Percentiles rank a stretch among this genome's conserved stretches.
Conservation (phyloP, 106 monocot species). For the Acanthochlamys bracteata region DNA sequence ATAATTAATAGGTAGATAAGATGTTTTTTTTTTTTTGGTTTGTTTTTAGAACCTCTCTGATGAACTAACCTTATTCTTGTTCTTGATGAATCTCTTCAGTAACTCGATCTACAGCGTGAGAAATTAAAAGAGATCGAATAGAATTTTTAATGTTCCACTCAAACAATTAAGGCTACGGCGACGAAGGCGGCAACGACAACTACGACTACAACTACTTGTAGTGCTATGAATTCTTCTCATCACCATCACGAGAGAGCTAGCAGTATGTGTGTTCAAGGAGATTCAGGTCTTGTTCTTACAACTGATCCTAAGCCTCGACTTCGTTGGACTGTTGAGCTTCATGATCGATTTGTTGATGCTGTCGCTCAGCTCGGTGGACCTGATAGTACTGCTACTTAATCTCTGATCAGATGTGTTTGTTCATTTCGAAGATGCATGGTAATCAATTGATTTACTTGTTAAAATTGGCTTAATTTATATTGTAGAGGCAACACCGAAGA, state of each 20-base stretch:
- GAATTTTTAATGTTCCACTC: constrained; percentile 31
- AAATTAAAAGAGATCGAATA: constrained; percentile 6
- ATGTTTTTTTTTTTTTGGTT: not conserved
- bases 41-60: not conserved
- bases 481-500: constrained; percentile 95
- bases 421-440: not conserved
- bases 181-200: too few species aligned
- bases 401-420: not conserved
- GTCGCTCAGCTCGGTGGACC: constrained; percentile 95
- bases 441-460: too few species aligned
- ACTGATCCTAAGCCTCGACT: constrained; percentile 97
- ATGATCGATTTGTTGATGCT: constrained; percentile 94
- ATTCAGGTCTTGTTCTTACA: constrained; percentile 95
- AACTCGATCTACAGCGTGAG: not conserved
- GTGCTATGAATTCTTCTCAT: too few species aligned
- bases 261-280: constrained; percentile 73
- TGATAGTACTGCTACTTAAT: constrained; percentile 36
- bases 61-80: not conserved
- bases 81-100: not conserved
- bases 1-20: not conserved
- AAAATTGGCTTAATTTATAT: constrained; percentile 8
- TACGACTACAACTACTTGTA: constrained; percentile 34
- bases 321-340: constrained; percentile 98
- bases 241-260: constrained; percentile 34
- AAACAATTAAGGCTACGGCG: too few species aligned